phyloP scores from a whole-genome alignment of 2,329 filamentous ascomycete species.

The Helminthosporium solani region DNA sequence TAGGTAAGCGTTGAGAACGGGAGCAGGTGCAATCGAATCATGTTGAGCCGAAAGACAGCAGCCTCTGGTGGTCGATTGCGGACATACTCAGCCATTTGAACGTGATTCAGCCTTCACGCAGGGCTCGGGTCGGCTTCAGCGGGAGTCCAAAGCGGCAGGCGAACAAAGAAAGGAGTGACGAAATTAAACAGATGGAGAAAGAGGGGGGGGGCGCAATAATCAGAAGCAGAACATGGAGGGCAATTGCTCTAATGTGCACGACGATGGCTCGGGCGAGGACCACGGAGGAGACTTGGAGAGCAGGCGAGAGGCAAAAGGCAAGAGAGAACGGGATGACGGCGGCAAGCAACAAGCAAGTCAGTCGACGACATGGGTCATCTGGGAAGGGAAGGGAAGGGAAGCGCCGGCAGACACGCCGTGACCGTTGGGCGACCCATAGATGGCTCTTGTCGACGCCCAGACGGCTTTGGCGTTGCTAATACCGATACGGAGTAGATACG shows the following conservation, averaged over 20 bases:
- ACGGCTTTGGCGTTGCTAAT: too few species aligned
- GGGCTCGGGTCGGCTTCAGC: neutral
- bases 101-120: neutral
- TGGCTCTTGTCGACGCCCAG: too few species aligned
- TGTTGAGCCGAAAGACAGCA: too few species aligned
- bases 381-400: too few species aligned
- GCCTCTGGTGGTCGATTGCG: too few species aligned
- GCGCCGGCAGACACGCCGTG: neutral
- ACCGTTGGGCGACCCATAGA: neutral
- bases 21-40: too few species aligned
- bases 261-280: neutral
- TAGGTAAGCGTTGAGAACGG: slow-evolving; percentile 12
- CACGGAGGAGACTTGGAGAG: neutral
- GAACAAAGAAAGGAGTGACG: slow-evolving; percentile 39
- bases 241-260: slow-evolving; percentile 2
- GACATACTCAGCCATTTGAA: slow-evolving; percentile 33
- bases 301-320: neutral
- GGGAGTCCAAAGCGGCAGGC: neutral
- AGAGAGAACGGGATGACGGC: slow-evolving; percentile 4
- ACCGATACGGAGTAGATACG: too few species aligned
- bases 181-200: neutral
- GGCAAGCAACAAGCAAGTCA: neutral
- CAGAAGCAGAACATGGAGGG: slow-evolving; percentile 13
- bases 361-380: neutral
- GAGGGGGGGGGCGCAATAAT: slow-evolving; percentile 1